A percentile compares a stretch with the other conserved stretches of the same genome.
phyloP scores from a whole-genome alignment of 331 rosid species.

The Rosa hybrid region DNA sequence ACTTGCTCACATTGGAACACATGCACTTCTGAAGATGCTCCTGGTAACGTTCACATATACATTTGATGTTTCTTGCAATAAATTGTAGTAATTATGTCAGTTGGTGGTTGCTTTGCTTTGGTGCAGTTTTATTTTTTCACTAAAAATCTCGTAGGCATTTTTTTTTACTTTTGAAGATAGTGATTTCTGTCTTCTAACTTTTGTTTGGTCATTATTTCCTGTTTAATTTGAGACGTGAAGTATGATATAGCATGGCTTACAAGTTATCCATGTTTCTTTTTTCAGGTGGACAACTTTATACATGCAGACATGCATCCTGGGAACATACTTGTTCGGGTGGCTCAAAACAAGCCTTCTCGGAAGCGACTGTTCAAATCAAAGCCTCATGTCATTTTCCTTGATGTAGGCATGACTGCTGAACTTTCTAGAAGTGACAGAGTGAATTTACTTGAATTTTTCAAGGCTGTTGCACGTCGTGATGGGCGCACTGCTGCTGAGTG shows the following conservation, averaged over 20 bases:
- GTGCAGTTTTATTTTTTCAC: not conserved
- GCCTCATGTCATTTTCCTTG: slow-evolving; percentile 97
- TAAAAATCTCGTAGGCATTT: not conserved
- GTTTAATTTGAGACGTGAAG: slow-evolving; percentile 12
- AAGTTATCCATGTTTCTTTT: slow-evolving; percentile 35
- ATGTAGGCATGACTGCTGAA: slow-evolving; percentile 99
- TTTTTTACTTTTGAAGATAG: not conserved
- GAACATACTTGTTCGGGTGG: slow-evolving; percentile 89
- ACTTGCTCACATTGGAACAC: slow-evolving; percentile 98
- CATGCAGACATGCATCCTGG: slow-evolving; percentile 99
- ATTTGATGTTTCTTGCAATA: slow-evolving; percentile 4
- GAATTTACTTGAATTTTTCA: slow-evolving; percentile 87
- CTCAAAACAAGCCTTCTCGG: slow-evolving; percentile 56
- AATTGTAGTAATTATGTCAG: not conserved
- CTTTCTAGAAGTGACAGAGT: slow-evolving; percentile 82
- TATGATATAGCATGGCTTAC: slow-evolving; percentile 33
- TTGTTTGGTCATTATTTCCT: not conserved
- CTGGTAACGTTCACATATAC: slow-evolving; percentile 58
- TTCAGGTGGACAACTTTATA: slow-evolving; percentile 98
- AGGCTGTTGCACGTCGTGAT: slow-evolving; percentile 93
- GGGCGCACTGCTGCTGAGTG: slow-evolving; percentile 90
- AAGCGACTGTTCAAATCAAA: slow-evolving; percentile 86
- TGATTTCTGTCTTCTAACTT: not conserved
- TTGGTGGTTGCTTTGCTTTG: slow-evolving; percentile 15
- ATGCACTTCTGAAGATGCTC: slow-evolving; percentile 96